Conservation (phyloP, 2,329 filamentous ascomycete genomes). For the Pestalotiopsis fici region DNA sequence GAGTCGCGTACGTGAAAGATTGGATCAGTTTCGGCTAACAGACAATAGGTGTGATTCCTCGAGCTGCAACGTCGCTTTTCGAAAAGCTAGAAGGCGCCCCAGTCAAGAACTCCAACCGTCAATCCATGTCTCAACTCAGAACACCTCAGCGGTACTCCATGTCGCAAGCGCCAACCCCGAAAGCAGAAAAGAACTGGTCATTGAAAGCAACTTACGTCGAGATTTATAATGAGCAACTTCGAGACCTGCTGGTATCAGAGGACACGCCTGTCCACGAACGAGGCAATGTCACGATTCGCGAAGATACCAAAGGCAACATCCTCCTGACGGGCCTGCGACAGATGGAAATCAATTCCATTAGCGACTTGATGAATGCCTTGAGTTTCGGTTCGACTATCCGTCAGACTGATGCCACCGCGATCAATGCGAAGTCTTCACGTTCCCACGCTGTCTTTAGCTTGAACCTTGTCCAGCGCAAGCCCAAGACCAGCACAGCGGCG, state of each 20-base stretch:
- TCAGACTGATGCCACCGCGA: constrained; percentile 94
- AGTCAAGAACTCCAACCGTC: constrained; percentile 51
- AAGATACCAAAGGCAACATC: constrained; percentile 93
- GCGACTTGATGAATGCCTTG: constrained; percentile 85
- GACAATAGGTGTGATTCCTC: constrained; percentile 84
- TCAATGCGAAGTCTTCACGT: constrained; percentile 96
- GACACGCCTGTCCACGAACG: constrained; percentile 69
- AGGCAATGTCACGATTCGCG: constrained; percentile 82
- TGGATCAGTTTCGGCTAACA: neutral
- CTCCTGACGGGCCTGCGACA: constrained; percentile 88
- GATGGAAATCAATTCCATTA: constrained; percentile 84
- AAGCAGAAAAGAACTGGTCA: constrained; percentile 78
- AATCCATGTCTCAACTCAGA: constrained; percentile 75
- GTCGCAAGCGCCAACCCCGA: constrained; percentile 35
- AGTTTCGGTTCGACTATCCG: constrained; percentile 93
- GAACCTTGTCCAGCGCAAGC: constrained; percentile 86
- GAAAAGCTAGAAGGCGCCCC: constrained; percentile 72
- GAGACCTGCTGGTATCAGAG: constrained; percentile 85
- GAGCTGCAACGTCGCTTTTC: constrained; percentile 84
- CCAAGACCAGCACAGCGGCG: constrained; percentile 50
- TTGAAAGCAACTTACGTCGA: constrained; percentile 93
- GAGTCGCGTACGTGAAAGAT: neutral
- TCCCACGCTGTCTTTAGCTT: constrained; percentile 97
- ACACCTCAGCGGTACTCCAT: constrained; percentile 79
- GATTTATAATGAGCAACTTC: constrained; percentile 96